Percentiles rank a stretch among this genome's conserved stretches.
phyloP scores from a whole-genome alignment of 2,329 filamentous ascomycete species.

The Claviceps africana region DNA sequence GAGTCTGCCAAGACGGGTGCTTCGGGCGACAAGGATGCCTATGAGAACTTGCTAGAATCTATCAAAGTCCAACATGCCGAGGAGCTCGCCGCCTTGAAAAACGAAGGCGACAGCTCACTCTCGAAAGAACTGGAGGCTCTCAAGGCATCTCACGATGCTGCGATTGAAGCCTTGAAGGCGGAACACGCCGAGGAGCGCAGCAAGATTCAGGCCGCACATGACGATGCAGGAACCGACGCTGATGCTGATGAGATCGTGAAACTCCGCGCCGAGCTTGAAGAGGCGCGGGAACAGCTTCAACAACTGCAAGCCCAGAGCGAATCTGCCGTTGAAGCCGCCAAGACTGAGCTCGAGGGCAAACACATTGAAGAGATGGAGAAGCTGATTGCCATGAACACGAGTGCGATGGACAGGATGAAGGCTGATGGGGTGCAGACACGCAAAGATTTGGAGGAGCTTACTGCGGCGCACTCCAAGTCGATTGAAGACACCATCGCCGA shows the following conservation, averaged over 20 bases:
- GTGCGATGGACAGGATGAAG: constrained; percentile 28
- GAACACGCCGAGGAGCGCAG: constrained; percentile 26
- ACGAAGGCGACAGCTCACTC: constrained; percentile 25
- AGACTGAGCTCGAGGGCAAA: constrained; percentile 30
- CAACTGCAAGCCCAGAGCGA: constrained; percentile 28
- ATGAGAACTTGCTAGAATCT: constrained; percentile 36
- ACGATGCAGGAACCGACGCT: constrained; percentile 14
- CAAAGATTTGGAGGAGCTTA: constrained; percentile 30
- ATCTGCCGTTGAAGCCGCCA: constrained; percentile 30
- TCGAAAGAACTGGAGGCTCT: constrained; percentile 28
- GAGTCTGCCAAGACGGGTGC: constrained; percentile 40
- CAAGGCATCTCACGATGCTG: constrained; percentile 28
- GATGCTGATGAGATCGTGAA: constrained; percentile 19
- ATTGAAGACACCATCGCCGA: constrained; percentile 27
- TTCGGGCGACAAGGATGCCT: constrained; percentile 33
- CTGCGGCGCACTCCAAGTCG: constrained; percentile 22
- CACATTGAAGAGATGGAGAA: constrained; percentile 35
- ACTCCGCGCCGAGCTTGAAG: constrained; percentile 19
- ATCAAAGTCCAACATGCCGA: constrained; percentile 41
- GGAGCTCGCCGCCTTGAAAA: constrained; percentile 30
- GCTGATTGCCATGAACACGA: constrained; percentile 27
- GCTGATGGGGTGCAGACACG: constrained; percentile 22
- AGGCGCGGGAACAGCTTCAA: constrained; percentile 30
- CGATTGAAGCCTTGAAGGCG: constrained; percentile 28
- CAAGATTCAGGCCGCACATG: constrained; percentile 16